Base-by-base conservation (phyloP, 306 rosid genomes). In the Cucurbita argyrosperma region DNA sequence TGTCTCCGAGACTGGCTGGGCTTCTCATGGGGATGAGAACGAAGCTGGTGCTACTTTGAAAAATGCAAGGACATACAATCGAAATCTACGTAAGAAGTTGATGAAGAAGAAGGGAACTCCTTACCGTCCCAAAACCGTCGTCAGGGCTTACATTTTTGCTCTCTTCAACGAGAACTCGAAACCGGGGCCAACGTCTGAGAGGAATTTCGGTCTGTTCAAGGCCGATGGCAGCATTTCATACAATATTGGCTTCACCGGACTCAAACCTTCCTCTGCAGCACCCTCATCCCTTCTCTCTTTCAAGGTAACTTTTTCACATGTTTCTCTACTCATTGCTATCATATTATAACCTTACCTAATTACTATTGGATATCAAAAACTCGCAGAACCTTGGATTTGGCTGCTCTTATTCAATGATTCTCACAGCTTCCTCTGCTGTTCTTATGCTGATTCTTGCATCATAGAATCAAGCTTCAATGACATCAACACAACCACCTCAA, bases 1-100 rank as follows among this genome's bases (percentile, higher is more conserved):
- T 50, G 96, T 95, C 40, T 88, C 96, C 0, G 96, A 95, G 67
- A 95, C 99, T 0, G 99, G 99, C 6, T 95, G 99, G 97, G 99
- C 92, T 5, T 95, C 99, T 8, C 69, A 8, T 0, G 99, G 99
- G 1, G 99, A 95, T 10, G 80, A 76, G 1, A 69, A 81, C 42
- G 99, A 95, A 58, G 90, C 90, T 0, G 99, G 97, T 2, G 97
- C 97, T 6, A 70, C 79, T 0, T 10, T 61, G 47, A 21, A 81
- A 7, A 82, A 89, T 79, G 99, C 97, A 2, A 80, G 64, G 83
- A 89, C 91, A 5, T 95, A 89, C 37, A 95, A 95, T 46, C 52
- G 64, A 0, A 91, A 88, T 45, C 35, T 95, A 84, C 63, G 87
- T 0, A 95, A 91, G 81, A 53, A 75, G 71, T 76, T 89, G 14